Evolutionary conservation across 257 asterid species (phyloP).

Genomic region (Nicotiana noctiflora): DNA sequence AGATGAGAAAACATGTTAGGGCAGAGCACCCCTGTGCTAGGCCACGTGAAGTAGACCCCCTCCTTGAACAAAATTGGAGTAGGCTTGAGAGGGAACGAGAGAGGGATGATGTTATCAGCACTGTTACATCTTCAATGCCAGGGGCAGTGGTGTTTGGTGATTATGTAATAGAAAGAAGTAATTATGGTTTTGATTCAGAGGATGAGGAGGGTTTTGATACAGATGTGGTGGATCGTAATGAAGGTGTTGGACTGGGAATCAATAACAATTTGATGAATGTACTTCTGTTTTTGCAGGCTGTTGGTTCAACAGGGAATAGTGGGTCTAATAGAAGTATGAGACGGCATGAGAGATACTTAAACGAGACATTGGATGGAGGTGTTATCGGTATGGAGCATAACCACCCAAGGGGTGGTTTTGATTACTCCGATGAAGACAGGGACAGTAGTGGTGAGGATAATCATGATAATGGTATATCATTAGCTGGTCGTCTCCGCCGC

Average conservation of each 20-base stretch:
- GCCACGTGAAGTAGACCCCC: constrained; percentile 90
- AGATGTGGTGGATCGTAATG: constrained; percentile 31
- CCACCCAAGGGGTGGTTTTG: constrained; percentile 5
- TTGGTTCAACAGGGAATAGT: constrained; percentile 56
- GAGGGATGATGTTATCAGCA: constrained; percentile 89
- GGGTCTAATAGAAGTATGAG: constrained; percentile 20
- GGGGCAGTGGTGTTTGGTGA: constrained; percentile 92
- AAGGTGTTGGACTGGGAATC: constrained; percentile 37
- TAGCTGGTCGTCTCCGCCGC: constrained; percentile 43
- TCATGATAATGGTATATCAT: constrained; percentile 33
- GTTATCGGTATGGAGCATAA: constrained; percentile 14
- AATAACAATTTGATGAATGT: constrained; percentile 62
- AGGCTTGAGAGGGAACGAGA: constrained; percentile 78
- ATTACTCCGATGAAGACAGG: constrained; percentile 37
- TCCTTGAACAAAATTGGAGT: constrained; percentile 76
- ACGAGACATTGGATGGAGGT: constrained; percentile 23
- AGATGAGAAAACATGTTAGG: constrained; percentile 72
- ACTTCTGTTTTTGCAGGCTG: constrained; percentile 66
- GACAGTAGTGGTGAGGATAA: constrained; percentile 23
- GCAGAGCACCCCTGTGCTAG: constrained; percentile 77
- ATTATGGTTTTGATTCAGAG: constrained; percentile 46
- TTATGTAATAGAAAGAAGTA: constrained; percentile 78
- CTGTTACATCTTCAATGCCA: constrained; percentile 83
- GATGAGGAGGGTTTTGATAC: constrained; percentile 52
- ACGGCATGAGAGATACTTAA: constrained; percentile 31